A percentile compares a stretch with the other conserved stretches of the same genome.
These are phyloP conservation scores for Ceratobasidium sp. DNA, from an alignment of 1,284 basidiomycete species.

Conservation along the genomic window DNA sequence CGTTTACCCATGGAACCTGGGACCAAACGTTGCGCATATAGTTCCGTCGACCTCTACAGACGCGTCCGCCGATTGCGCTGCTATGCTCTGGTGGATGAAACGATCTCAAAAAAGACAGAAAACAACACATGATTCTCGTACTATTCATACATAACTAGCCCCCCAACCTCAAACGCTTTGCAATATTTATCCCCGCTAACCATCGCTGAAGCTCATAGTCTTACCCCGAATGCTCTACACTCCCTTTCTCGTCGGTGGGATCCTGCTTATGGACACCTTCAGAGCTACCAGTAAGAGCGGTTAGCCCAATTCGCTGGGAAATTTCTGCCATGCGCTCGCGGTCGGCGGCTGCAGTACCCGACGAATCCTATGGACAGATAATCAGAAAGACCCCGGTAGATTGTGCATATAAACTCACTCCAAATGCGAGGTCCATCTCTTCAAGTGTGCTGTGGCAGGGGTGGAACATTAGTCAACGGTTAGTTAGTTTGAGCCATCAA, in stretches of 20 bases:
- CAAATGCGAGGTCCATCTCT: constrained; percentile 81
- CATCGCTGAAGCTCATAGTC: not conserved
- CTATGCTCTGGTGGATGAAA: too few species aligned
- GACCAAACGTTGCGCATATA: too few species aligned
- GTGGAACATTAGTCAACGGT: not conserved
- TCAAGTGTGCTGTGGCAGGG: constrained; percentile 55
- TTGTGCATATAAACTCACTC: constrained; percentile 55
- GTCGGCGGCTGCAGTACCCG: constrained; percentile 67
- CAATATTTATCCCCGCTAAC: not conserved
- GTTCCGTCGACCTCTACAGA: too few species aligned
- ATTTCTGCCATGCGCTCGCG: constrained; percentile 69
- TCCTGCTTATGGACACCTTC: constrained; percentile 25
- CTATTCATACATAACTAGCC: too few species aligned
- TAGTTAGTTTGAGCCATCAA: constrained; percentile 12
- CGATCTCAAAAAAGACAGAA: too few species aligned
- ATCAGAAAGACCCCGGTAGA: not conserved
- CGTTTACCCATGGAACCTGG: too few species aligned
- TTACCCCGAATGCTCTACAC: constrained; percentile 23
- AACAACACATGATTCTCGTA: too few species aligned
- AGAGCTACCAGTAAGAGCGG: constrained; percentile 10
- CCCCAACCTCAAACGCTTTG: not conserved
- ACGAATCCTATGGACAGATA: constrained; percentile 57
- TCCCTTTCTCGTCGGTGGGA: constrained; percentile 26
- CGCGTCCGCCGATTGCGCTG: too few species aligned
- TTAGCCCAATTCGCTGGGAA: constrained; percentile 69